Evolutionary conservation across 768 basidiomycete genomes (phyloP), one percentile per base, ranked within the genome.

Genomic region (Termitomyces sp.): DNA sequence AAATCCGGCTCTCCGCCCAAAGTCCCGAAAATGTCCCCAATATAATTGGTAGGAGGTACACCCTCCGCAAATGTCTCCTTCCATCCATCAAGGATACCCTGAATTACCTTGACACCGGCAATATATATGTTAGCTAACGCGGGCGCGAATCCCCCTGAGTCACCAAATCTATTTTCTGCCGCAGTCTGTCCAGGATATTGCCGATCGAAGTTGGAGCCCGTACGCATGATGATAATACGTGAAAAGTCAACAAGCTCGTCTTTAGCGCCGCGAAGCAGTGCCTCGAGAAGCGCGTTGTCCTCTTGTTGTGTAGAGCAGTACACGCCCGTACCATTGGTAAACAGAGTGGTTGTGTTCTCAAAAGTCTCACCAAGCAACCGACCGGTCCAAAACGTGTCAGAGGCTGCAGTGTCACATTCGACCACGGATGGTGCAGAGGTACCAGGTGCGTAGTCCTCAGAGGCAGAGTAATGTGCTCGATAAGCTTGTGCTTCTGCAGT

Each of bases 251-350:
- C 60, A 4, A 57, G 54, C 16, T 45, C 35, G 28, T 56, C 38
- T 12, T 26, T 47, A 24, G 59, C 55, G 14, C 60, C 60, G 2
- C 60, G 60, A 30, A 61, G 28, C 12, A 61, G 53, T 22, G 56
- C 56, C 30, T 57, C 60, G 4, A 61, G 56, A 18, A 47, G n/a
- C 13, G 55, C 59, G 18, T 61, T 61, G 38, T 61, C 60, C 47
- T 61, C 60, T 33, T 61, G 60, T 35, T 61, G 60, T 3, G 60
- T 57, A 4, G 56, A 43, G 30, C 60, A 61, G 45, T 61, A 61
- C 14, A 48, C 51, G 22, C 51, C 60, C 26, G 60, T 57, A 4
- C 52, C 56, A 14, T 61, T 61, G 3, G 60, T 61, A 42, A 61
- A 61, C 32, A 61, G 22, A 9, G 16, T 16, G 2, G 56, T 57